phyloP scores from a whole-genome alignment of 2,329 filamentous ascomycete species.

The Alternaria gansuensis region DNA sequence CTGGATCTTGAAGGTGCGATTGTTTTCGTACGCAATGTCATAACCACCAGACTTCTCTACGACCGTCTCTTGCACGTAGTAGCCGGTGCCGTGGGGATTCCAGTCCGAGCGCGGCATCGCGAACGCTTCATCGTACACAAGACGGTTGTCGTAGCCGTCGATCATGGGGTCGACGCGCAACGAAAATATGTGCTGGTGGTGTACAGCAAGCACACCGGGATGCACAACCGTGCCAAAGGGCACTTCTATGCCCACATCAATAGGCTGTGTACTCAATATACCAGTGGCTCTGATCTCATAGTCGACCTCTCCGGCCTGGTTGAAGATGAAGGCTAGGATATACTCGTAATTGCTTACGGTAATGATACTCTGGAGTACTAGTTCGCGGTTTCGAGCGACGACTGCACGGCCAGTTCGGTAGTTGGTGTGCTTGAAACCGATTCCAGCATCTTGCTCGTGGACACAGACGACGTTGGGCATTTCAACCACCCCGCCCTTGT shows the following conservation, averaged over 20 bases:
- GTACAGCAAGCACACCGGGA: slow-evolving; percentile 72
- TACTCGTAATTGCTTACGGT: slow-evolving; percentile 78
- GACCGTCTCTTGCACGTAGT: slow-evolving; percentile 59
- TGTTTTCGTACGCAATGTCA: slow-evolving; percentile 57
- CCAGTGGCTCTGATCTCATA: slow-evolving; percentile 75
- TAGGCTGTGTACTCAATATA: slow-evolving; percentile 72
- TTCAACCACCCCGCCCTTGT: slow-evolving; percentile 65
- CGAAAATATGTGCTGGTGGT: slow-evolving; percentile 80
- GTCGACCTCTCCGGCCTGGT: slow-evolving; percentile 72
- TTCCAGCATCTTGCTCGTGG: slow-evolving; percentile 74
- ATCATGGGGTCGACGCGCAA: slow-evolving; percentile 60
- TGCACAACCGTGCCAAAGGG: slow-evolving; percentile 74
- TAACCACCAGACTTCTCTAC: slow-evolving; percentile 61
- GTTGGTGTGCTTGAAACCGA: slow-evolving; percentile 77
- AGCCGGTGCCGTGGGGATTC: slow-evolving; percentile 66
- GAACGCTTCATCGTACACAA: slow-evolving; percentile 64
- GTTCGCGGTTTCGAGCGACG: slow-evolving; percentile 69
- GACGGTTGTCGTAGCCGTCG: slow-evolving; percentile 57
- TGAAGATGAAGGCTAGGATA: slow-evolving; percentile 75
- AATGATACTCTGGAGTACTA: slow-evolving; percentile 75
- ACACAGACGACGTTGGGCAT: slow-evolving; percentile 75
- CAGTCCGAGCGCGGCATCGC: slow-evolving; percentile 66
- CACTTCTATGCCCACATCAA: slow-evolving; percentile 70
- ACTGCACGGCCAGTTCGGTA: slow-evolving; percentile 72
- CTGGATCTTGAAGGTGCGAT: slow-evolving; percentile 61